Evolutionary conservation across 345 rosid species (phyloP), one percentile per base, ranked within the genome.

Genomic region (Syzygium aqueum): DNA sequence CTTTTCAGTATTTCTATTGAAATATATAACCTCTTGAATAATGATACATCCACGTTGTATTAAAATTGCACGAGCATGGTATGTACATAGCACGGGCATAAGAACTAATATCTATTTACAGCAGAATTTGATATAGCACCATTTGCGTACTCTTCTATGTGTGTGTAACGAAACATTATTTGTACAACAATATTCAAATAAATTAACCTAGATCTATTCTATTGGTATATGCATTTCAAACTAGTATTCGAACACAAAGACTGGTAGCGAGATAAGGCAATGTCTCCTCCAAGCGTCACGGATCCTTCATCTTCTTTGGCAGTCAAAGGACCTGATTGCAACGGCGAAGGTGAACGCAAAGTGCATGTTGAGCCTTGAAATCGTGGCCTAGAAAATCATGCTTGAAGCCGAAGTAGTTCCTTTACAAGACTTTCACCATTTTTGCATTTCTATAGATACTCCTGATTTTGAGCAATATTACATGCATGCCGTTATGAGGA

Each of bases 291-390:
- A 8, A 67, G 78, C 22, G 16, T 30, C 78, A 30, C 46, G 17
- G 43, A 93, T 59, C 27, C 65, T 59, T 83, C 84, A 93, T 53
- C 93, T 73, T 59, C 51, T 90, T 56, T 93, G 93, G 90, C 91
- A 93, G 73, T 93, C 90, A 15, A 93, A 88, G 73, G 85, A 1
- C 87, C 28, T 91, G 27, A 91, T 92, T 53, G 88, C 85, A 46
- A 73, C 2, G 19, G 86, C 90, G 67, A 93, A 92, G 33, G 84
- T 73, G 51, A 87, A 52, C 15, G 91, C 92, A 67, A 91, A 91
- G 40, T 85, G 85, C 8, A 88, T 52, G 3, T 89, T 4, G 21
- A 88, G 84, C 3, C 89, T 89, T 16, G 85, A 21, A 49, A 88
- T 33, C 6, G 86, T 88, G 73, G 90, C n/a, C 86, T 40, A 92